These are phyloP conservation scores for Phytophthora vignae DNA, from an alignment of 352 stramenopile genomes.

Conservation along the genomic window DNA sequence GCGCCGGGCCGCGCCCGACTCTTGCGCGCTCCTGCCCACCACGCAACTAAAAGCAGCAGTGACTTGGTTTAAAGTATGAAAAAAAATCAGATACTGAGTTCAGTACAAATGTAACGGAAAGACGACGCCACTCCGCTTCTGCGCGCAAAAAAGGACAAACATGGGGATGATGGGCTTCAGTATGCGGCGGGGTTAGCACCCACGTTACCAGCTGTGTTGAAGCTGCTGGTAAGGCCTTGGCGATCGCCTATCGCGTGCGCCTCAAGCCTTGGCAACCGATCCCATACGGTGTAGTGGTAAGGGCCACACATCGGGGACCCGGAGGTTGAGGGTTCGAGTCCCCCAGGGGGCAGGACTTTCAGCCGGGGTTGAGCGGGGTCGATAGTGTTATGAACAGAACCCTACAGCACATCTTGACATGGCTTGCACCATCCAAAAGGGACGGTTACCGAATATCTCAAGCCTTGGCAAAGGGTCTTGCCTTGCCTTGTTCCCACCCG, in stretches of 20 bases:
- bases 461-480: background rate
- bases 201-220: conserved; percentile 31
- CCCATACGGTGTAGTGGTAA: too few species aligned
- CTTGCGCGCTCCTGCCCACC: conserved; percentile 2
- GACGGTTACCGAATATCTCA: background rate
- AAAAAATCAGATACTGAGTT: conserved; percentile 22
- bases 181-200: too few species aligned
- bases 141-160: conserved; percentile 12
- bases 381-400: too few species aligned
- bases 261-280: background rate
- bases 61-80: conserved; percentile 17
- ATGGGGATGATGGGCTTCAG: conserved; percentile 12
- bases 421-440: too few species aligned
- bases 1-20: background rate
- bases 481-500: background rate
- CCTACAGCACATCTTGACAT: too few species aligned
- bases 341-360: too few species aligned
- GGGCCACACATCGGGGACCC: too few species aligned
- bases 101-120: conserved; percentile 1
- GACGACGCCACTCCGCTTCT: background rate
- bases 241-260: conserved; percentile 2
- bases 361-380: too few species aligned
- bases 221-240: conserved; percentile 1
- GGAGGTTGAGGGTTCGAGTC: too few species aligned
- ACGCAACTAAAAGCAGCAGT: conserved; percentile 20